Conservation (phyloP, 768 basidiomycete genomes). For the Rhizopogon sp. region DNA sequence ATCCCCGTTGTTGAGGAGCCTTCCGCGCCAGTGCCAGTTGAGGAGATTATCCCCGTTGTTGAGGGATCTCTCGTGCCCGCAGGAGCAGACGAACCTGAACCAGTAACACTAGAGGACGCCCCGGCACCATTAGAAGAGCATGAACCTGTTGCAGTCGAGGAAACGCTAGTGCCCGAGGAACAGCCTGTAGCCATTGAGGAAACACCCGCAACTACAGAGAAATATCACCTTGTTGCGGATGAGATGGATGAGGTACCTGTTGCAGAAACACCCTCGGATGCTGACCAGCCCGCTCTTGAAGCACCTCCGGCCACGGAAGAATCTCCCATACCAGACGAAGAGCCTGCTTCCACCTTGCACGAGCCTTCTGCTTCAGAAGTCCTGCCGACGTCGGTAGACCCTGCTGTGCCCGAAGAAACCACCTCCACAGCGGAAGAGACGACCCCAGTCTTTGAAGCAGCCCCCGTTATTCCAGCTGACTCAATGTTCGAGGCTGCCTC, state of each 20-base stretch:
- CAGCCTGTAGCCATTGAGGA: slow-evolving; percentile 2
- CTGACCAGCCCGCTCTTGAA: background rate
- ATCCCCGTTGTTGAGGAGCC: background rate
- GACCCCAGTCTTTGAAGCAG: background rate
- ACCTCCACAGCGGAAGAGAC: background rate
- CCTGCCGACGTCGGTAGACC: background rate
- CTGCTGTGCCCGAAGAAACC: background rate
- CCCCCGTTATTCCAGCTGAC: background rate
- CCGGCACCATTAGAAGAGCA: background rate
- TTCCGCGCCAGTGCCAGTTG: background rate
- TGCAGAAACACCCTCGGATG: background rate
- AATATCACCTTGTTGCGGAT: background rate
- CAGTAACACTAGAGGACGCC: background rate
- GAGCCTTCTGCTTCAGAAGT: background rate
- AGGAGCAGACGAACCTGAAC: background rate
- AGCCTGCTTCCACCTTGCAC: background rate
- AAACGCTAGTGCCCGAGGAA: background rate
- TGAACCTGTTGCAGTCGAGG: background rate
- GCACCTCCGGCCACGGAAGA: slow-evolving; percentile 1
- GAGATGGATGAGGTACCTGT: slow-evolving; percentile 2
- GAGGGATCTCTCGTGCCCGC: background rate
- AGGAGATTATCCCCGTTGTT: background rate
- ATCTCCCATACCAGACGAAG: background rate
- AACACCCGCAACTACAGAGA: background rate
- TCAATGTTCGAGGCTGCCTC: background rate